phyloP scores from a whole-genome alignment of 805 yeast genomes.

The Ogataea methanolica region DNA sequence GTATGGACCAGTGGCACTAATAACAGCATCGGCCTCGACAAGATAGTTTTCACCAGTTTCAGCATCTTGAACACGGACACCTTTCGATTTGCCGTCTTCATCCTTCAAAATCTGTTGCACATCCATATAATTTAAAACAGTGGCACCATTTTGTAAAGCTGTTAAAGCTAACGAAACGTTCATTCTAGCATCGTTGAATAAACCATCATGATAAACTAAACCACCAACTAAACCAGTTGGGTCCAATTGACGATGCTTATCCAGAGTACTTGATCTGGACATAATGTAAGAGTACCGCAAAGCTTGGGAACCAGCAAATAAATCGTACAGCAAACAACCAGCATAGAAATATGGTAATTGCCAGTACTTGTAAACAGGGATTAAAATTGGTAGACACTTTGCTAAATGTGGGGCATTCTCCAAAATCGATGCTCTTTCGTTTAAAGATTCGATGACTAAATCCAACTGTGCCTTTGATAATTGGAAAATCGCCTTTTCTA shows the following conservation, averaged over 20 bases:
- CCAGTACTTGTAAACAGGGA: conserved; percentile 96
- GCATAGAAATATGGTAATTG: conserved; percentile 90
- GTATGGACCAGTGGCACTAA: conserved; percentile 94
- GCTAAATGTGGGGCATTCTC: conserved; percentile 91
- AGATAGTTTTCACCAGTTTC: conserved; percentile 61
- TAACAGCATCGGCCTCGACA: conserved; percentile 67
- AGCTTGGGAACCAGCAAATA: conserved; percentile 88
- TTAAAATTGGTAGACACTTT: conserved; percentile 82
- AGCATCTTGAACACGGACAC: conserved; percentile 71
- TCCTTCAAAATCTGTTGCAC: conserved; percentile 73
- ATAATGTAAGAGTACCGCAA: conserved; percentile 73
- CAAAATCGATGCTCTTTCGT: conserved; percentile 81
- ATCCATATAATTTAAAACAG: conserved; percentile 81
- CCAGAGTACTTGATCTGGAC: conserved; percentile 59
- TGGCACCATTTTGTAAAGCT: conserved; percentile 84
- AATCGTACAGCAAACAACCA: conserved; percentile 88
- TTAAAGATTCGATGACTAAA: conserved; percentile 82
- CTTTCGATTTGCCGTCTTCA: conserved; percentile 52
- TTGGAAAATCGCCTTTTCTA: conserved; percentile 92
- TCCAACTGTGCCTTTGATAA: conserved; percentile 85
- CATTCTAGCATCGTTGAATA: conserved; percentile 90
- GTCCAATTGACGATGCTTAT: conserved; percentile 83
- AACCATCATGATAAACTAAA: conserved; percentile 91
- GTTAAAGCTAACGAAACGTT: conserved; percentile 81
- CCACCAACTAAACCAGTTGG: conserved; percentile 78